Base-by-base conservation (phyloP, 495 filamentous ascomycete genomes). In the Penicillium turbatum region DNA sequence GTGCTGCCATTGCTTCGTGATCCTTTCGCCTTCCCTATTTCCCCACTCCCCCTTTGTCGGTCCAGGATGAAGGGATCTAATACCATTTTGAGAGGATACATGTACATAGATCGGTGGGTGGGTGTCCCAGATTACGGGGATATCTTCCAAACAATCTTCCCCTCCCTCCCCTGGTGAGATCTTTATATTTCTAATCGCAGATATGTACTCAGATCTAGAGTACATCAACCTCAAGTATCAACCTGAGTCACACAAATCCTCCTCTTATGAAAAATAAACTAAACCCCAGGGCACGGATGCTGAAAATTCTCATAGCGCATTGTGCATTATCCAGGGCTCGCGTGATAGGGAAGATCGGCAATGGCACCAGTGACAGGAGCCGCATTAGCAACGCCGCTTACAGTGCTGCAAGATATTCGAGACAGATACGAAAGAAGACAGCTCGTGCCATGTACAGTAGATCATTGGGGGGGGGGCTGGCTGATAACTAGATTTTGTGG, bases 281-380 rank as follows among this genome's bases (percentile, higher is more conserved):
- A n/a, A n/a, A n/a, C n/a, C n/a, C n/a, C n/a, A n/a, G n/a, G n/a
- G n/a, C n/a, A n/a, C n/a, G n/a, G n/a, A n/a, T n/a, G n/a, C n/a
- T n/a, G n/a, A n/a, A n/a, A n/a, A n/a, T n/a, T n/a, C n/a, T n/a
- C n/a, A n/a, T 24, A 34, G 7, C 27, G 31, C 47, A 49, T 8
- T 12, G 34, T 15, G 21, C 11, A 13, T 38, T 12, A 27, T 30
- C 29, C 34, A 15, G 6, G 35, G 16, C 38, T 57, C 26, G 51
- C 32, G 46, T 54, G 31, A 51, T 51, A 17, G n/a, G 13, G 13
- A 10, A 30, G 46, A 61, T 54, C 46, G 46, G 36, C 41, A 51
- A 34, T 57, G 36, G 19, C 35, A 17, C 19, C n/a, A 41, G 41
- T 21, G 38, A 29, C 35, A 45, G 30, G 32, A 30, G 21, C 6